Evolutionary conservation across 2,329 filamentous ascomycete genomes (phyloP).

Genomic region (Penicillium sp.): DNA sequence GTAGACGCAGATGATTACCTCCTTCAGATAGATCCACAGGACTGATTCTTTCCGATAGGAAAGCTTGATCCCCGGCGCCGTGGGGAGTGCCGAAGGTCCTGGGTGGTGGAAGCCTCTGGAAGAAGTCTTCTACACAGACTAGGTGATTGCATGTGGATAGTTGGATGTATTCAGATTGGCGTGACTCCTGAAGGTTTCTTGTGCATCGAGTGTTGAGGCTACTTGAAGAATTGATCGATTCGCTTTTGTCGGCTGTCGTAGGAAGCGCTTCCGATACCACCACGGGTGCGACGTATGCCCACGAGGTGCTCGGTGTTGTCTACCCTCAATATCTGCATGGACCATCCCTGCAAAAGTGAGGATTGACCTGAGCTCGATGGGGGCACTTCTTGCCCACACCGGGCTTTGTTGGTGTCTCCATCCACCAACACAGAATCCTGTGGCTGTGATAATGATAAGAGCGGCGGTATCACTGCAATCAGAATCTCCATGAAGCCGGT

Average conservation of each 20-base stretch:
- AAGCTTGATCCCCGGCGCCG: conserved; percentile 27
- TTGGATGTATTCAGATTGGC: no score
- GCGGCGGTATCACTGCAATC: conserved; percentile 19
- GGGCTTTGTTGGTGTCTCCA: no score
- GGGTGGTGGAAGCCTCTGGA: conserved; percentile 34
- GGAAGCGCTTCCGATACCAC: conserved; percentile 71
- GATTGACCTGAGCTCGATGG: background rate
- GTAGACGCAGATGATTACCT: no score
- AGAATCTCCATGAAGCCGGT: conserved; percentile 55
- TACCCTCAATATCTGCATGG: conserved; percentile 52
- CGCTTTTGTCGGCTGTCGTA: conserved; percentile 71
- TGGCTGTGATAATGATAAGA: background rate
- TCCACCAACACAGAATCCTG: background rate
- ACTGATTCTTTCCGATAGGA: conserved; percentile 15
- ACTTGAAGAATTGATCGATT: conserved; percentile 66
- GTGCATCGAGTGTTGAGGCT: background rate
- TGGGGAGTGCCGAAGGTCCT: conserved; percentile 30
- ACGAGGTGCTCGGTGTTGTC: conserved; percentile 68
- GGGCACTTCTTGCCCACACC: no score
- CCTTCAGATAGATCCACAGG: conserved; percentile 2
- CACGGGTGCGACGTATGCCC: conserved; percentile 70
- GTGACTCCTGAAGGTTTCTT: no score
- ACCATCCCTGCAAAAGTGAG: conserved; percentile 33
- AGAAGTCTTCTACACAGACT: conserved; percentile 32
- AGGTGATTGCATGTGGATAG: background rate